These are phyloP conservation scores for Parietichytrium sp. DNA, from an alignment of 108 stramenopile genomes.

Conservation along the genomic window DNA sequence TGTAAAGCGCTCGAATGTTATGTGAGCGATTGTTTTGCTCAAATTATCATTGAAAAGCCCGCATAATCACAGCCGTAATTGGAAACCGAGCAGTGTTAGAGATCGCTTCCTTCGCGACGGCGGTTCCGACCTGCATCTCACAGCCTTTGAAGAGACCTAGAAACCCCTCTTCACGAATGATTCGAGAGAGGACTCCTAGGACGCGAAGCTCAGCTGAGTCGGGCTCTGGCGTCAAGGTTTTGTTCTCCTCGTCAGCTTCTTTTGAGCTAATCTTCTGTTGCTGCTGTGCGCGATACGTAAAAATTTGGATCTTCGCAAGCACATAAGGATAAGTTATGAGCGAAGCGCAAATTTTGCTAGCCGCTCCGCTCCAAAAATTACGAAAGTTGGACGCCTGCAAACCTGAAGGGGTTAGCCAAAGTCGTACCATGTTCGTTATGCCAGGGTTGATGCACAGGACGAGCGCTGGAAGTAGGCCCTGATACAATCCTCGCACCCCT, in stretches of 20 bases:
- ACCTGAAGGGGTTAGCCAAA: not conserved
- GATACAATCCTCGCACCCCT: not conserved
- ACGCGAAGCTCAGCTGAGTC: too few relatives aligned
- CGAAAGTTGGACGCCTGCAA: not conserved
- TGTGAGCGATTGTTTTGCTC: too few relatives aligned
- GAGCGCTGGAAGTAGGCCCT: not conserved
- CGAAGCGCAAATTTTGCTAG: conserved; percentile 4
- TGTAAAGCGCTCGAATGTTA: too few relatives aligned
- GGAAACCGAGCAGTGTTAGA: not conserved
- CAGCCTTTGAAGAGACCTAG: conserved; percentile 6
- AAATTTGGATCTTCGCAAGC: conserved; percentile 23
- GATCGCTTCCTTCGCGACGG: conserved; percentile 14
- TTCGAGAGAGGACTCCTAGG: not conserved
- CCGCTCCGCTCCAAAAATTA: conserved; percentile 14
- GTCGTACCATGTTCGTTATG: not conserved
- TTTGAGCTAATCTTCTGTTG: not conserved
- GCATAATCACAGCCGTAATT: not conserved
- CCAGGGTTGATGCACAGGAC: conserved; percentile 8
- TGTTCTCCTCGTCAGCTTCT: not conserved
- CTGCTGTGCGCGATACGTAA: not conserved
- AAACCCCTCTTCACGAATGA: conserved; percentile 26
- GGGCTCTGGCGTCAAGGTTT: not conserved
- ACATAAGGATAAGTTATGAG: conserved; percentile 9
- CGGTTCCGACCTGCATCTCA: conserved; percentile 25
- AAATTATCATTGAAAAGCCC: too few relatives aligned